Base-by-base conservation (phyloP, 164 flowering plant species). In the Brasenia schreberi region DNA sequence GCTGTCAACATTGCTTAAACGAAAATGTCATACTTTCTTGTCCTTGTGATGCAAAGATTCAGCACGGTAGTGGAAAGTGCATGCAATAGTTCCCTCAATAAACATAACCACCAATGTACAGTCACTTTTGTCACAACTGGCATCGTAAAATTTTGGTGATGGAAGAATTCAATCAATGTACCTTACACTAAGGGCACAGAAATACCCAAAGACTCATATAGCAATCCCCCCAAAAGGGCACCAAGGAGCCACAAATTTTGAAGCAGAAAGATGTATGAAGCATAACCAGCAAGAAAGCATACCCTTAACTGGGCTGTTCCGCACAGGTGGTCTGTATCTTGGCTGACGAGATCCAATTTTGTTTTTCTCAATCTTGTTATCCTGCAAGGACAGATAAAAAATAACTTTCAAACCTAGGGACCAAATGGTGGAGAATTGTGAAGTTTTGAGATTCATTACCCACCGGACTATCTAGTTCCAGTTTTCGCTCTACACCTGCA, bases 401-500 rank as follows among this genome's bases (percentile, higher is more conserved):
- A 11, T 23, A 10, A 61, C 2, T 18, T 12, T 11, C 56, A 14
- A 58, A 12, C 60, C 60, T 58, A 12, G 60, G 18, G 60, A 58
- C 16, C 60, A 58, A 58, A 33, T 1, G 39, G 39, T 33, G 39
- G 39, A 4, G 39, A 33, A 33, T 33, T 33, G 39, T 33, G 39
- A 33, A 49, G 10, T 14, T 2, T 9, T 9, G 56, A 16, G 16
- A 23, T 18, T 10, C n/a, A 27, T 18, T 14, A 19, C 72, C 64
- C 68, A 80, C 94, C 90, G 77, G 80, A 39, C 69, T 62, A 74
- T 74, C 83, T 87, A 89, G 71, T 66, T 89, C 90, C 77, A 92
- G 77, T 75, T 83, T 87, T 62, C 96, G 83, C 66, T 87, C 94
- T 44, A 87, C 88, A 72, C 95, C 90, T 83, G 90, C 5, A 77